These are phyloP conservation scores for Myriosclerotinia duriaeana DNA, from an alignment of 2,329 filamentous ascomycete species.

Conservation along the genomic window DNA sequence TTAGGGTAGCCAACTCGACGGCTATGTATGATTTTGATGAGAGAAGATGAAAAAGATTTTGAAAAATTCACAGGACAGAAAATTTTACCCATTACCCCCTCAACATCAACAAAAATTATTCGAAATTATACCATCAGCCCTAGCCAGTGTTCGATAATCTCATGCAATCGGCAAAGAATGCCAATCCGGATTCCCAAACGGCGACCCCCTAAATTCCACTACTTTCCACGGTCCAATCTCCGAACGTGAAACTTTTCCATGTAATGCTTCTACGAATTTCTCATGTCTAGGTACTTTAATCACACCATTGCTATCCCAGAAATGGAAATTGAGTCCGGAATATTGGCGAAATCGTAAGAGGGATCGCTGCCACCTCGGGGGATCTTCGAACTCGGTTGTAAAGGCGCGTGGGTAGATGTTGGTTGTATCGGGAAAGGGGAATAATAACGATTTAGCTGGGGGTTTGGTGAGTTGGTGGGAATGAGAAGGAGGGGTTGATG, in stretches of 20 bases:
- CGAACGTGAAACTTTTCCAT: background rate
- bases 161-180: background rate
- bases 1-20: too few relatives aligned
- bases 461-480: background rate
- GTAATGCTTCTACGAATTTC: conserved; percentile 9
- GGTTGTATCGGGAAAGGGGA: background rate
- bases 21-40: too few relatives aligned
- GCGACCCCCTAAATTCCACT: background rate
- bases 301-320: conserved; percentile 6
- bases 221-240: conserved; percentile 17
- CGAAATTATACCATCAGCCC: background rate
- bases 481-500: background rate
- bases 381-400: background rate
- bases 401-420: background rate
- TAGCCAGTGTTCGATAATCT: background rate
- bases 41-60: too few relatives aligned
- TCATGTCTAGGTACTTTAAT: background rate
- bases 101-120: background rate
- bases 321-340: conserved; percentile 14
- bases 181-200: background rate
- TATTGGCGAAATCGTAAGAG: conserved; percentile 21
- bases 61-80: too few relatives aligned
- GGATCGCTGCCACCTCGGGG: background rate
- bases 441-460: conserved; percentile 7
- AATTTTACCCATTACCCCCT: too few relatives aligned